These are phyloP conservation scores for Fagopyrum esculentum DNA, from an alignment of 148 eudicot species.

Conservation along the genomic window DNA sequence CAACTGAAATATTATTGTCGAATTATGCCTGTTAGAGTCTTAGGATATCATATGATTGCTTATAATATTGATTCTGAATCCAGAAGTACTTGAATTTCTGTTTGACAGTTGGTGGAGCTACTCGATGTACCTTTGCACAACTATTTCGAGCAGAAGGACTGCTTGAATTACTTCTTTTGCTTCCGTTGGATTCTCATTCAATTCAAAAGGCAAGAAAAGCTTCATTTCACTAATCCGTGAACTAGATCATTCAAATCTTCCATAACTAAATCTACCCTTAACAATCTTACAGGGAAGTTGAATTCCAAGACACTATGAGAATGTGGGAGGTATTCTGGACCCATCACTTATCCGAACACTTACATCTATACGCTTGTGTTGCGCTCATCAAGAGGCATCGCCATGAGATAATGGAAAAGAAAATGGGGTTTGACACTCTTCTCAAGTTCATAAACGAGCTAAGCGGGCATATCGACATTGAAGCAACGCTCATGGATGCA, in stretches of 20 bases:
- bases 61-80: too few relatives aligned
- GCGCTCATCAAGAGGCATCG: conserved; percentile 74
- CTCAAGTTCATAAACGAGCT: conserved; percentile 86
- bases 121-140: conserved; percentile 72
- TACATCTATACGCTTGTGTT: conserved; percentile 72
- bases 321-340: conserved; percentile 97
- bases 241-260: background rate
- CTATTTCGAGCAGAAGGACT: conserved; percentile 75
- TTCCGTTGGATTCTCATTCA: conserved; percentile 98
- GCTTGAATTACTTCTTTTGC: conserved; percentile 95
- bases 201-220: conserved; percentile 64
- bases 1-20: too few relatives aligned
- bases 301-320: conserved; percentile 56
- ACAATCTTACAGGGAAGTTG: conserved; percentile 54
- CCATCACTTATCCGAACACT: conserved; percentile 70
- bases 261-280: background rate
- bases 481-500: conserved; percentile 55
- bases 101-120: conserved; percentile 78
- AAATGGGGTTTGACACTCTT: conserved; percentile 91
- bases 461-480: conserved; percentile 76
- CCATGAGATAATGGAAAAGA: conserved; percentile 71
- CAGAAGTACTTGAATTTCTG: background rate
- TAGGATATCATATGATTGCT: background rate
- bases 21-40: background rate
- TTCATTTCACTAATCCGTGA: background rate